Conservation (phyloP, 768 basidiomycete genomes). For the Mycena capillaripes region DNA sequence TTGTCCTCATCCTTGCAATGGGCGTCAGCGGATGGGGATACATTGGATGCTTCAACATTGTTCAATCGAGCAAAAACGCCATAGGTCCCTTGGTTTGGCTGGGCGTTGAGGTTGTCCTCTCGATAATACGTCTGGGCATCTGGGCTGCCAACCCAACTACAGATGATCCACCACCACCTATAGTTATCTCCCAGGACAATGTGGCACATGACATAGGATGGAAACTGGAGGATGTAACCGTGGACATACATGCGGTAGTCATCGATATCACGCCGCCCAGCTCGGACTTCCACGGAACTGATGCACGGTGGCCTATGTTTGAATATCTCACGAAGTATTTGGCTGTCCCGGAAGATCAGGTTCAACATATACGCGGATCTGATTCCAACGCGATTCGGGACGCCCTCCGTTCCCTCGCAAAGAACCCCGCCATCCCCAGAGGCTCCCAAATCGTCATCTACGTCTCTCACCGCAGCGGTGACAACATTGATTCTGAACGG, state of each 20-base stretch:
- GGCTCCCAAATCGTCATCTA: not conserved
- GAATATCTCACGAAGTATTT: not conserved
- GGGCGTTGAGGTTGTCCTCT: not conserved
- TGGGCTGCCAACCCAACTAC: not conserved
- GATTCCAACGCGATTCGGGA: not conserved
- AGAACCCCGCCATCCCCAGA: not conserved
- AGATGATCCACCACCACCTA: not conserved
- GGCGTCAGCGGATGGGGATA: not conserved
- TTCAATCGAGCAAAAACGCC: not conserved
- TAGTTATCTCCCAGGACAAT: too few relatives aligned
- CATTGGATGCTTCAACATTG: not conserved
- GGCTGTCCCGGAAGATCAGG: not conserved
- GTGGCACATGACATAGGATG: not conserved
- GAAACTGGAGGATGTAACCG: not conserved
- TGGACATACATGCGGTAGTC: not conserved
- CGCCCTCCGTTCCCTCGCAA: not conserved
- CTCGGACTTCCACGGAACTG: not conserved
- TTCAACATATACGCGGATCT: not conserved
- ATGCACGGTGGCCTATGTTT: not conserved
- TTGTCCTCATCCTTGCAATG: not conserved
- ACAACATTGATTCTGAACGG: not conserved
- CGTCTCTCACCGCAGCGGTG: not conserved
- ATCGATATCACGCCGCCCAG: not conserved
- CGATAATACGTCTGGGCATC: not conserved
- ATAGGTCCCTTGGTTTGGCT: not conserved